Evolutionary conservation across 768 basidiomycete species (phyloP).

Genomic region (Mrakia hoshinonis): DNA sequence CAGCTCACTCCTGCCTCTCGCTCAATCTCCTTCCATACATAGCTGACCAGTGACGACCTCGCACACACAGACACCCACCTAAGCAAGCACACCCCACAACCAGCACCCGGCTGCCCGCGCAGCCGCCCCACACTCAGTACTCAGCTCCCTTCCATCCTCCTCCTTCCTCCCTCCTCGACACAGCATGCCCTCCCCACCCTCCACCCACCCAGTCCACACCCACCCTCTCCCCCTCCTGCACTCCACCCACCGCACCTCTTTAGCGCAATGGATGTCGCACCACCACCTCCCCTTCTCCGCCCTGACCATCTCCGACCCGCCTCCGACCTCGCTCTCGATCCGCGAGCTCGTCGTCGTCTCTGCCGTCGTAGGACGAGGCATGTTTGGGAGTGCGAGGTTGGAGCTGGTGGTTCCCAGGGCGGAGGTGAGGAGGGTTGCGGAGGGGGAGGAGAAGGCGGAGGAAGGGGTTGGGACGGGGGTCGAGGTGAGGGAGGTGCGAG

Average conservation of each 20-base stretch:
- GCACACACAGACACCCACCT: too few relatives aligned
- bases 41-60: too few relatives aligned
- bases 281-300: conserved; percentile 9
- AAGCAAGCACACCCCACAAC: too few relatives aligned
- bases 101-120: too few relatives aligned
- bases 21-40: too few relatives aligned
- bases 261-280: not conserved
- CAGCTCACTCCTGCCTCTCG: too few relatives aligned
- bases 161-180: not conserved
- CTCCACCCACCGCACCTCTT: not conserved
- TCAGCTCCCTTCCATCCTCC: not conserved
- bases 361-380: conserved; percentile 4
- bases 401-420: not conserved
- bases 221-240: not conserved
- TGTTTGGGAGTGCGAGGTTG: not conserved
- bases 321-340: not conserved
- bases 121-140: not conserved
- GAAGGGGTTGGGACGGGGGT: not conserved
- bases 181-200: not conserved
- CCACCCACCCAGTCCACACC: not conserved
- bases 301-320: not conserved
- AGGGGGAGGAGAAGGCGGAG: conserved; percentile 4
- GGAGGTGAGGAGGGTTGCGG: not conserved
- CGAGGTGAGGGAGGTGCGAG: not conserved
- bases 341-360: conserved; percentile 4